phyloP scores from a whole-genome alignment of 164 flowering plant genomes.

The Vitis vinifera region DNA sequence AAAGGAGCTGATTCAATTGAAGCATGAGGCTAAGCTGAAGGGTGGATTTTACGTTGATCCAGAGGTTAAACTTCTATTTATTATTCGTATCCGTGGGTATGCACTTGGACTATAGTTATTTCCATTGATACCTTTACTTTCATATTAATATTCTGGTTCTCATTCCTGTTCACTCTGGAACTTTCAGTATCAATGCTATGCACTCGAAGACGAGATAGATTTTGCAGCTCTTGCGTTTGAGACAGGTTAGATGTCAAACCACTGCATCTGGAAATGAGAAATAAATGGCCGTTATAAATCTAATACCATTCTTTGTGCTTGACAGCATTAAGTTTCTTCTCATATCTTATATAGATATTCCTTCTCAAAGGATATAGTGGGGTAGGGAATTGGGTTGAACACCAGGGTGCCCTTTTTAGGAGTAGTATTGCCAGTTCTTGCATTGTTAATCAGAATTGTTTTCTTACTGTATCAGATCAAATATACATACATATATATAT shows the following conservation, averaged over 20 bases:
- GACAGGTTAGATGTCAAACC: conserved; percentile 41
- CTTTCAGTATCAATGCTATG: conserved; percentile 66
- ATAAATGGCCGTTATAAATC: no score
- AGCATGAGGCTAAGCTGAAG: conserved; percentile 62
- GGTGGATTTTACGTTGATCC: conserved; percentile 57
- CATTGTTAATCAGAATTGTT: no score
- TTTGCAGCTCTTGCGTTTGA: conserved; percentile 59
- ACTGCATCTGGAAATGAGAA: not conserved
- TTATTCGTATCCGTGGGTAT: conserved; percentile 63
- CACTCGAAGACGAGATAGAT: conserved; percentile 61
- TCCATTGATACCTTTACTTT: not conserved
- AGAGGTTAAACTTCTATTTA: not conserved
- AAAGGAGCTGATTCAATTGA: conserved; percentile 45
- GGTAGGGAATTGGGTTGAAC: no score
- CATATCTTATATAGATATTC: no score
- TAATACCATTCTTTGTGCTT: no score
- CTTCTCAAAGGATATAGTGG: no score
- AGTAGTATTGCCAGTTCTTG: no score
- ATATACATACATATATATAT: no score
- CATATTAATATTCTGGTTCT: not conserved
- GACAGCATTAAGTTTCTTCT: no score
- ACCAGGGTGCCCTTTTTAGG: no score
- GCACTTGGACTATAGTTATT: not conserved
- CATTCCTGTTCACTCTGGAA: not conserved
- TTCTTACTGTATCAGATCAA: no score